Percentiles rank a stretch among this genome's conserved stretches.
Evolutionary conservation across 179 eudicot genomes (phyloP).

Genomic region (Patellifolia procumbens): DNA sequence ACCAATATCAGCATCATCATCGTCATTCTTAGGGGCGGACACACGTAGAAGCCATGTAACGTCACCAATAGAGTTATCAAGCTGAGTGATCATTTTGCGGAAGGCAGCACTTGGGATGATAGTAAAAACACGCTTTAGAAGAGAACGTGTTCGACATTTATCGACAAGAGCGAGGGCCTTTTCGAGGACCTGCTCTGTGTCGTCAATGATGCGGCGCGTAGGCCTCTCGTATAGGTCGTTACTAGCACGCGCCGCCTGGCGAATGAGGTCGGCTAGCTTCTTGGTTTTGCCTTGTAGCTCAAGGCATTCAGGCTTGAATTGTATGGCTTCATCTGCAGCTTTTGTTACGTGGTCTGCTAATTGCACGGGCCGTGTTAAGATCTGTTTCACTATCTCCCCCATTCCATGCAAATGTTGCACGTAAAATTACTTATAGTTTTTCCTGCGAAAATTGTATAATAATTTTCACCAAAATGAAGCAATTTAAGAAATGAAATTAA

Average conservation of each 20-base stretch:
- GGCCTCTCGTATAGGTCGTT: slow-evolving; percentile 69
- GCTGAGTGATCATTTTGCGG: slow-evolving; percentile 45
- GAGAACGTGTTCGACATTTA: slow-evolving; percentile 54
- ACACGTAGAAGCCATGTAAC: slow-evolving; percentile 74
- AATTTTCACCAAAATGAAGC: neutral
- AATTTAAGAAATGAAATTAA: neutral
- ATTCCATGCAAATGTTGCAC: slow-evolving; percentile 24
- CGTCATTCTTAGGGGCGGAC: slow-evolving; percentile 45
- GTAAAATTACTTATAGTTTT: too few relatives aligned
- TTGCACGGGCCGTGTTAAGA: slow-evolving; percentile 60
- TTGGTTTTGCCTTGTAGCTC: slow-evolving; percentile 56
- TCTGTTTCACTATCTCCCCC: slow-evolving; percentile 67
- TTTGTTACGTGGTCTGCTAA: slow-evolving; percentile 65
- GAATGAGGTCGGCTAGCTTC: slow-evolving; percentile 54
- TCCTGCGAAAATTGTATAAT: too few relatives aligned
- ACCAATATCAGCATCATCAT: slow-evolving; percentile 59
- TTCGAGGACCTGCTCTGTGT: slow-evolving; percentile 56
- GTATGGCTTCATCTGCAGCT: slow-evolving; percentile 48
- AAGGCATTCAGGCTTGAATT: slow-evolving; percentile 52
- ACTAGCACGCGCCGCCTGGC: slow-evolving; percentile 63
- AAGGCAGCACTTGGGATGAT: slow-evolving; percentile 58
- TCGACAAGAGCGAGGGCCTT: slow-evolving; percentile 51
- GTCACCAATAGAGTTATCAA: slow-evolving; percentile 66
- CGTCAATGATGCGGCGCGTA: slow-evolving; percentile 70
- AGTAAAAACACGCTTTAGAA: slow-evolving; percentile 55